A percentile compares a stretch with the other conserved stretches of the same genome.
Conservation (phyloP, 495 filamentous ascomycete species). For the Cercophora samala region DNA sequence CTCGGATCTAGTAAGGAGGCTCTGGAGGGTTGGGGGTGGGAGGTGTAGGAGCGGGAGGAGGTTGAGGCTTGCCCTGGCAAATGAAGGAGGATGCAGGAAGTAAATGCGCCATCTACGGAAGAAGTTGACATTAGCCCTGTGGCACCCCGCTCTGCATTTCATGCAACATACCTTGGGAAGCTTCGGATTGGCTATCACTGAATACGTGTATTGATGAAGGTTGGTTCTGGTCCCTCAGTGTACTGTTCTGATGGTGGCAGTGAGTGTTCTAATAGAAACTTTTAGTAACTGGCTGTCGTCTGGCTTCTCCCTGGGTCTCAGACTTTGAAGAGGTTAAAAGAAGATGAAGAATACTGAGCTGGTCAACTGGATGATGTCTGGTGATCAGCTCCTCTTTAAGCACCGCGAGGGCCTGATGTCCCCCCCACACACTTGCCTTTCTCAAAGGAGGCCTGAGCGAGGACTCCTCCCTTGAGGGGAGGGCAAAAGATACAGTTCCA, state of each 20-base stretch:
- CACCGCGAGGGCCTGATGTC: constrained; percentile 2
- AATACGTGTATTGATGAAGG: neutral
- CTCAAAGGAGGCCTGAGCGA: constrained; percentile 27
- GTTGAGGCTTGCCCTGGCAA: constrained; percentile 26
- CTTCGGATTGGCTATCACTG: neutral
- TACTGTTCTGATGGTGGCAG: neutral
- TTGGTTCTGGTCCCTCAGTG: neutral
- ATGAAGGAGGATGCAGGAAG: constrained; percentile 1
- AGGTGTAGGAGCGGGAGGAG: constrained; percentile 29
- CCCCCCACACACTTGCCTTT: constrained; percentile 21
- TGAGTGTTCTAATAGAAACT: neutral
- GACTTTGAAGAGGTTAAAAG: neutral
- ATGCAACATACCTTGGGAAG: constrained; percentile 9
- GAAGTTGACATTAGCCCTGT: constrained; percentile 4
- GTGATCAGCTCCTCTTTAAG: constrained; percentile 26
- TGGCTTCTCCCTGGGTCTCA: neutral
- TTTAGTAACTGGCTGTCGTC: neutral
- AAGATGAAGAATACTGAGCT: neutral
- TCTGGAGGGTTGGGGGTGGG: constrained; percentile 34
- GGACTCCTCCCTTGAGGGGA: constrained; percentile 5
- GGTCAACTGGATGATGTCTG: constrained; percentile 5
- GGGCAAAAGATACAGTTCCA: constrained; percentile 10
- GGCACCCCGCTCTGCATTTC: constrained; percentile 6
- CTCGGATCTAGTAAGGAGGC: constrained; percentile 18
- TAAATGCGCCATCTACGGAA: constrained; percentile 17